These are phyloP conservation scores for Globisporangium nodosum DNA, from an alignment of 352 stramenopile species.

Conservation along the genomic window DNA sequence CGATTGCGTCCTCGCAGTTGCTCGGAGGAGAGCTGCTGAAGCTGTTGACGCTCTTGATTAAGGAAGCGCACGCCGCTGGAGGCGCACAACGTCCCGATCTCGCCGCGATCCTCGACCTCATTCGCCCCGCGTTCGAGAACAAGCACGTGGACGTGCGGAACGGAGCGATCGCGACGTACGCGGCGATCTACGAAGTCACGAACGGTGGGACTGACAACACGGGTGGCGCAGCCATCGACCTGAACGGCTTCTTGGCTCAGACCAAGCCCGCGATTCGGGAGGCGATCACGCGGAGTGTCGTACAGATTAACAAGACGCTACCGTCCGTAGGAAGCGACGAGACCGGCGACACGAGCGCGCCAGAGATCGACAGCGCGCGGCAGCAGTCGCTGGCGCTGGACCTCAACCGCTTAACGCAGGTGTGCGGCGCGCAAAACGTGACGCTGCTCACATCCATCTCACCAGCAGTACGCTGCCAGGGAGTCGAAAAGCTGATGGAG, in stretches of 20 bases:
- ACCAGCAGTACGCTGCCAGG: constrained; percentile 32
- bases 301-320: constrained; percentile 54
- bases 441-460: constrained; percentile 42
- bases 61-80: constrained; percentile 18
- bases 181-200: constrained; percentile 64
- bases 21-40: constrained; percentile 54
- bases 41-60: constrained; percentile 61
- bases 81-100: constrained; percentile 21
- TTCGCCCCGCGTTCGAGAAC: constrained; percentile 61
- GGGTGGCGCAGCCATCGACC: constrained; percentile 33
- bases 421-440: constrained; percentile 51
- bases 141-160: constrained; percentile 82
- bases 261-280: constrained; percentile 68
- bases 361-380: constrained; percentile 48
- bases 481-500: constrained; percentile 51
- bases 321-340: constrained; percentile 12
- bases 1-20: constrained; percentile 40
- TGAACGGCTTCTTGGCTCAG: constrained; percentile 58
- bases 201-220: constrained; percentile 30
- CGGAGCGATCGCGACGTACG: constrained; percentile 58
- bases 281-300: constrained; percentile 59
- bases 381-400: constrained; percentile 53
- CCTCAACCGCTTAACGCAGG: constrained; percentile 44
- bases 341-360: constrained; percentile 12
- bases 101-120: constrained; percentile 33